Evolutionary conservation across 306 rosid species (phyloP).

Genomic region (Cicer pinnatifidum): DNA sequence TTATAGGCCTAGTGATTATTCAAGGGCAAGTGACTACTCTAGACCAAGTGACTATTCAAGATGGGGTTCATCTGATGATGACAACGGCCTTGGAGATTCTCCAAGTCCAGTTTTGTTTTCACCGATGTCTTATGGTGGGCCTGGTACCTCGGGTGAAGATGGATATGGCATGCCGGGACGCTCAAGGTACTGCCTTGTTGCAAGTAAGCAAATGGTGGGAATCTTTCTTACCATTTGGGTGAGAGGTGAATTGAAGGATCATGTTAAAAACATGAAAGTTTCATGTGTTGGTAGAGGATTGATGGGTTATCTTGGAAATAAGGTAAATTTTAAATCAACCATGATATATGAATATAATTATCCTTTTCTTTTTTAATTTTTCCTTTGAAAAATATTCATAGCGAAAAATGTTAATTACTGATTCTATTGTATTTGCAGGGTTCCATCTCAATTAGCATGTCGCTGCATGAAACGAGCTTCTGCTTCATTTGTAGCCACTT

Average conservation of each 20-base stretch:
- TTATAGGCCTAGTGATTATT: conserved; percentile 88
- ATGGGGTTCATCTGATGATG: conserved; percentile 98
- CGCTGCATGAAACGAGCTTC: conserved; percentile 89
- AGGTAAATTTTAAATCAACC: conserved; percentile 57
- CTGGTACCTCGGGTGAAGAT: conserved; percentile 70
- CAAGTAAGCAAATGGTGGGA: conserved; percentile 99
- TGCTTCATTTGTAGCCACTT: conserved; percentile 96
- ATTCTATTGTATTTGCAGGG: conserved; percentile 69
- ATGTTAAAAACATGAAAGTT: conserved; percentile 85
- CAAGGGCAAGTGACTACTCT: conserved; percentile 89
- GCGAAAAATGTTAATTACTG: conserved; percentile 20
- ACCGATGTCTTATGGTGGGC: conserved; percentile 78
- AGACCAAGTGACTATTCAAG: conserved; percentile 90
- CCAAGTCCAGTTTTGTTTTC: conserved; percentile 87
- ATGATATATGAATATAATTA: conserved; percentile 1
- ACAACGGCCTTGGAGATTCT: conserved; percentile 87
- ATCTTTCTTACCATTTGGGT: conserved; percentile 97
- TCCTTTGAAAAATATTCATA: not conserved
- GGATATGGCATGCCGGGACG: conserved; percentile 71
- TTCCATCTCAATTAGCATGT: conserved; percentile 96
- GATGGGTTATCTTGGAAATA: conserved; percentile 99
- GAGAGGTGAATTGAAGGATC: conserved; percentile 86
- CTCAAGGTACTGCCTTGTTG: conserved; percentile 85
- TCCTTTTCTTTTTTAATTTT: conserved; percentile 7
- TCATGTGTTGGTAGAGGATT: conserved; percentile 98